A percentile compares a stretch with the other conserved stretches of the same genome.
phyloP scores from a whole-genome alignment of 2,329 filamentous ascomycete genomes.

The Emmonsiellopsis sp. region DNA sequence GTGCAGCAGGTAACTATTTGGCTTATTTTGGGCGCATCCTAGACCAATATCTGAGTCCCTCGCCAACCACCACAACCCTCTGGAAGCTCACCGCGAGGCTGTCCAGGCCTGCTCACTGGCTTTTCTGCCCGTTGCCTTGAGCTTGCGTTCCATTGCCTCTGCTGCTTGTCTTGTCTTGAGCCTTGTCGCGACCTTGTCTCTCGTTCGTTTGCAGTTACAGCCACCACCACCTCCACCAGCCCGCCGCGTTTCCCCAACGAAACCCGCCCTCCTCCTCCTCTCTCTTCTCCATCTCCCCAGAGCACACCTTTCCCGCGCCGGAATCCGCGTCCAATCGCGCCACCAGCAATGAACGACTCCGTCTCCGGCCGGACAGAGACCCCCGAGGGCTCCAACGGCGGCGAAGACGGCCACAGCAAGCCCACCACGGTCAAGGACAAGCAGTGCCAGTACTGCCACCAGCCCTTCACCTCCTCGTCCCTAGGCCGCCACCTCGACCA shows the following conservation, averaged over 20 bases:
- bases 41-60: not conserved
- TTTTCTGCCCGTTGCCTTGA: too few relatives aligned
- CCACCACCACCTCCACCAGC: too few relatives aligned
- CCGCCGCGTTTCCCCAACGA: too few relatives aligned
- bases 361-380: constrained; percentile 5
- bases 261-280: too few relatives aligned
- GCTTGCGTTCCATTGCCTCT: not conserved
- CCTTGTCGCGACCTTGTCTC: not conserved
- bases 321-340: not conserved
- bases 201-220: not conserved
- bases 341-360: constrained; percentile 4
- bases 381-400: constrained; percentile 4
- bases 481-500: constrained; percentile 88
- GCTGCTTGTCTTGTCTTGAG: not conserved
- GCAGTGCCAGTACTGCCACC: constrained; percentile 76
- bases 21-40: too few relatives aligned
- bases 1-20: not conserved
- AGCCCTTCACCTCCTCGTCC: constrained; percentile 87
- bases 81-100: not conserved
- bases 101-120: too few relatives aligned
- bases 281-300: too few relatives aligned
- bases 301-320: too few relatives aligned
- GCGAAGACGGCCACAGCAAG: constrained; percentile 15
- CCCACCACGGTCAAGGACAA: constrained; percentile 66
- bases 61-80: not conserved